Conservation (phyloP, 257 asterid genomes). For the Capsicum baccatum region DNA sequence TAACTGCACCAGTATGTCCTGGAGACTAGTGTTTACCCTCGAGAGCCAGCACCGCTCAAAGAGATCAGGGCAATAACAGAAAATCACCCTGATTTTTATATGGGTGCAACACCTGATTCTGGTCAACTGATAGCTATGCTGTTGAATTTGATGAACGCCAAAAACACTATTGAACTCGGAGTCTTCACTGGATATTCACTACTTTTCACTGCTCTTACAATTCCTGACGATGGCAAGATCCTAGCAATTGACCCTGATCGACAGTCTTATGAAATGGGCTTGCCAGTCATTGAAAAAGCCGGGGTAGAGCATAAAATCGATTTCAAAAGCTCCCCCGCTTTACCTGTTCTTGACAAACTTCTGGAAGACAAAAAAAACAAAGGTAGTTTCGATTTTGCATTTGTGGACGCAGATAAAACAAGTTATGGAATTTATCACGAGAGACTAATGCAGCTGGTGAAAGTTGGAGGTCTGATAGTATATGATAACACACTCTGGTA, state of each 20-base stretch:
- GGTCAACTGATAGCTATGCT: slow-evolving; percentile 38
- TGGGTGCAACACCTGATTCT: slow-evolving; percentile 42
- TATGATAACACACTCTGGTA: slow-evolving; percentile 69
- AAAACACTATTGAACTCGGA: slow-evolving; percentile 42
- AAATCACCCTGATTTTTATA: background rate
- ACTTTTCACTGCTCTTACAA: slow-evolving; percentile 40
- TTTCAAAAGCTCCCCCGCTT: slow-evolving; percentile 47
- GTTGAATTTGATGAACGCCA: slow-evolving; percentile 33
- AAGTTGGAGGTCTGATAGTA: slow-evolving; percentile 50
- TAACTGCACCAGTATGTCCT: background rate
- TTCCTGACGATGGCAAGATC: slow-evolving; percentile 46
- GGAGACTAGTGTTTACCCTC: background rate
- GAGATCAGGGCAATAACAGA: background rate
- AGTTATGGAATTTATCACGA: slow-evolving; percentile 56
- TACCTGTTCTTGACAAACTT: slow-evolving; percentile 44
- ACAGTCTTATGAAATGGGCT: slow-evolving; percentile 41
- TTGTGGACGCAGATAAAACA: slow-evolving; percentile 60
- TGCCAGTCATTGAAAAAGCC: slow-evolving; percentile 45
- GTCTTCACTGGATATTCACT: slow-evolving; percentile 45
- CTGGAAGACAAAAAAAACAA: slow-evolving; percentile 36
- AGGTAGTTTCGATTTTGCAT: slow-evolving; percentile 56
- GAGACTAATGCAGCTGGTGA: slow-evolving; percentile 50
- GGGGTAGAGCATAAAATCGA: slow-evolving; percentile 51
- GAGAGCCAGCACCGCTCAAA: background rate
- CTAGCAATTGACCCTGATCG: slow-evolving; percentile 45